Evolutionary conservation across 257 asterid species (phyloP).

Genomic region (Rehmannia glutinosa): DNA sequence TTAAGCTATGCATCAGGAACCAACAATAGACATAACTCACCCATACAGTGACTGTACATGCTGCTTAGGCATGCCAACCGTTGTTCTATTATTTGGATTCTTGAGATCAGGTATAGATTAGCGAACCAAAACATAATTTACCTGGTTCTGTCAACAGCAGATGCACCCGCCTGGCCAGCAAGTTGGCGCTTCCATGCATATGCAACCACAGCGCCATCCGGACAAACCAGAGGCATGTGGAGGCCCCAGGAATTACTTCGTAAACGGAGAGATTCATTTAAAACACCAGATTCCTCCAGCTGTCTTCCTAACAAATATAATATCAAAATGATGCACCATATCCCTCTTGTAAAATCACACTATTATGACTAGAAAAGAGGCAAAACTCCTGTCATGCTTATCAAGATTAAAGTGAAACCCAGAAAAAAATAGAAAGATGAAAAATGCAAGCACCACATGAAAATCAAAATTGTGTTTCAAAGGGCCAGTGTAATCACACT

Average conservation of each 20-base stretch:
- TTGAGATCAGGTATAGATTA: conserved; percentile 2
- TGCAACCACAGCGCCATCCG: conserved; percentile 98
- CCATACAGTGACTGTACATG: background rate
- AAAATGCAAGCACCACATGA: background rate
- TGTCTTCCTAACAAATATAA: conserved; percentile 57
- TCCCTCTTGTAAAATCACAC: background rate
- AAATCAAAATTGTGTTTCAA: background rate
- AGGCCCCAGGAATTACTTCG: conserved; percentile 98
- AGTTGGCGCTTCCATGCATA: conserved; percentile 99
- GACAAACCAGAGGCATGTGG: conserved; percentile 98
- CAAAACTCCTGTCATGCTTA: too few species aligned
- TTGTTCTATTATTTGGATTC: background rate
- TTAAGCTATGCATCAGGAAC: too few species aligned
- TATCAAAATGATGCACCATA: background rate
- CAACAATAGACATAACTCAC: too few species aligned
- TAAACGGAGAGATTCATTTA: conserved; percentile 78
- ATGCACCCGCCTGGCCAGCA: conserved; percentile 99
- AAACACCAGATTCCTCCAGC: conserved; percentile 92
- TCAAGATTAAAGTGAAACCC: background rate
- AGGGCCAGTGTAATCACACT: background rate
- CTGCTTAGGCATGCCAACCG: background rate
- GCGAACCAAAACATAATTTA: conserved; percentile 17
- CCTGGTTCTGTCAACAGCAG: conserved; percentile 99
- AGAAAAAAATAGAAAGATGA: background rate
- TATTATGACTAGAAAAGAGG: too few species aligned